phyloP scores from a whole-genome alignment of 163 green algal species.

The Volvox carteri region DNA sequence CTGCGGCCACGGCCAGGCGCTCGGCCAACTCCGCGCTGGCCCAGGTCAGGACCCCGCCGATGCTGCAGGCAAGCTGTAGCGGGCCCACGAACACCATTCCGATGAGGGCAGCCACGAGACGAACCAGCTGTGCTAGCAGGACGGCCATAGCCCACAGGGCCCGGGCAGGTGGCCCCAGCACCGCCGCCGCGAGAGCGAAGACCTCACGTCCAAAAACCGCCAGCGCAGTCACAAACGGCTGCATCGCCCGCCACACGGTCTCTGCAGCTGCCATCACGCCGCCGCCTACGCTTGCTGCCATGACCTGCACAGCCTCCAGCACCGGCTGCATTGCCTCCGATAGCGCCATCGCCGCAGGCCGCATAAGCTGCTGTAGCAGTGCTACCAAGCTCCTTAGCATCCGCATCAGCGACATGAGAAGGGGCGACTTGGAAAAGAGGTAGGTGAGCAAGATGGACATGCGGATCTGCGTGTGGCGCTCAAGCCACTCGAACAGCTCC shows the following conservation, averaged over 20 bases:
- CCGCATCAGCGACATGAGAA: slow-evolving; percentile 72
- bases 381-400: slow-evolving; percentile 58
- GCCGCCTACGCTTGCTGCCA: neutral
- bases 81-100: slow-evolving; percentile 34
- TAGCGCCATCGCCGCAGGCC: slow-evolving; percentile 4
- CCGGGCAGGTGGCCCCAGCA: slow-evolving; percentile 42
- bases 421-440: slow-evolving; percentile 84
- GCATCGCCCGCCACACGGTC: neutral
- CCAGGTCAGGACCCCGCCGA: neutral
- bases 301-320: neutral
- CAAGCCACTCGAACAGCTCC: slow-evolving; percentile 86
- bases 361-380: slow-evolving; percentile 55
- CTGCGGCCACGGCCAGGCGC: neutral
- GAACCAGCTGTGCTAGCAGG: slow-evolving; percentile 57
- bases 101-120: slow-evolving; percentile 51
- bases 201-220: neutral
- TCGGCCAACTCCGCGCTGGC: neutral
- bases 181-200: neutral
- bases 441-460: slow-evolving; percentile 86
- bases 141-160: slow-evolving; percentile 34
- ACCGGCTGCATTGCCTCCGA: slow-evolving; percentile 41
- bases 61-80: slow-evolving; percentile 6
- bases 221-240: slow-evolving; percentile 4
- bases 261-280: neutral
- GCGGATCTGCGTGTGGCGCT: slow-evolving; percentile 80